phyloP scores from a whole-genome alignment of 2,329 filamentous ascomycete genomes.

The Sphaerulina vaccinii region DNA sequence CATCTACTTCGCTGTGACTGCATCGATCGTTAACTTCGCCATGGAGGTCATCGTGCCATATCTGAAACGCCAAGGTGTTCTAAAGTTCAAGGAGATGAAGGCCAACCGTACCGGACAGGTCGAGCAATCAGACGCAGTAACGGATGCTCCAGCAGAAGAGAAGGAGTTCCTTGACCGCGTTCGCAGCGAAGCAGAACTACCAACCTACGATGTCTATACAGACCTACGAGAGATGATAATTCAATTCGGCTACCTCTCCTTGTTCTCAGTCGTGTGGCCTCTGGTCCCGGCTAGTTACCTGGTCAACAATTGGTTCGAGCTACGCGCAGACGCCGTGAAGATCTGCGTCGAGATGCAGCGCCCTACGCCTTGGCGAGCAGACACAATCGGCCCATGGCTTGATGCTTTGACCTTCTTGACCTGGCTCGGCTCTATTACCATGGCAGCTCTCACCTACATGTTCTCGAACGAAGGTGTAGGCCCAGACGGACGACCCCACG shows the following conservation, averaged over 20 bases:
- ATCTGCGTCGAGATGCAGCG: constrained; percentile 87
- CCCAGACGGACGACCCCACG: constrained; percentile 63
- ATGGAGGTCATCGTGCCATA: constrained; percentile 85
- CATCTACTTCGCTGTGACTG: constrained; percentile 93
- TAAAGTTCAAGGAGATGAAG: constrained; percentile 76
- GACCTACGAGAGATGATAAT: constrained; percentile 95
- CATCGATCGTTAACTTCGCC: constrained; percentile 82
- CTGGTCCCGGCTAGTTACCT: constrained; percentile 86
- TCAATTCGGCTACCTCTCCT: constrained; percentile 76
- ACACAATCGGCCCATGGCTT: constrained; percentile 93
- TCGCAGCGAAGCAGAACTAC: constrained; percentile 77
- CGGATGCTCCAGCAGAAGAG: constrained; percentile 73
- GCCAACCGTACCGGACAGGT: constrained; percentile 54
- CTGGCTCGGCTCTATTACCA: constrained; percentile 88
- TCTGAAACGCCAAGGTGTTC: constrained; percentile 72
- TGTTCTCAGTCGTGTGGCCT: constrained; percentile 94
- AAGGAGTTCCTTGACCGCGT: constrained; percentile 76
- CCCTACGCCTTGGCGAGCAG: constrained; percentile 83
- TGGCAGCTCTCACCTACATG: constrained; percentile 82
- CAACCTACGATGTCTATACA: constrained; percentile 80
- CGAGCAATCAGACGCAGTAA: constrained; percentile 37
- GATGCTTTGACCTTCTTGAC: constrained; percentile 83
- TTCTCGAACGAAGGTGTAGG: constrained; percentile 71
- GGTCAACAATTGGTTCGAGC: constrained; percentile 93
- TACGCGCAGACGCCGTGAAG: constrained; percentile 90